Conservation (phyloP, 2,329 filamentous ascomycete genomes). For the Alternaria brassicicola region DNA sequence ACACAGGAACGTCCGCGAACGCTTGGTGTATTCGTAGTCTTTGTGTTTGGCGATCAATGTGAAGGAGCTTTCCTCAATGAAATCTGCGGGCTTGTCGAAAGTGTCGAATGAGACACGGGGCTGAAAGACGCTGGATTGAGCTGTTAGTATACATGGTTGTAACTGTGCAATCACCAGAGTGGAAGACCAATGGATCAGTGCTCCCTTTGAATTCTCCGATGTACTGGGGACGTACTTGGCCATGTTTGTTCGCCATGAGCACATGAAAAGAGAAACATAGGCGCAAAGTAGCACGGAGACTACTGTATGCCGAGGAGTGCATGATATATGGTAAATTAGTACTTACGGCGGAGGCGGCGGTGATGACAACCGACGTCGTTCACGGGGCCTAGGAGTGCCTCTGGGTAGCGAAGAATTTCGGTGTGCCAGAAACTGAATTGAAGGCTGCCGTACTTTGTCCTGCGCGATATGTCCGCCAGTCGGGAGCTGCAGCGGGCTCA, state of each 20-base stretch:
- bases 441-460: slow-evolving; percentile 43
- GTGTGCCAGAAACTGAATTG: slow-evolving; percentile 48
- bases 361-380: slow-evolving; percentile 47
- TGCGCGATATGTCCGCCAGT: slow-evolving; percentile 25
- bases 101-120: slow-evolving; percentile 77
- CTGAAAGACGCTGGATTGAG: slow-evolving; percentile 62
- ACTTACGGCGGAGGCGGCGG: slow-evolving; percentile 53
- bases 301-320: slow-evolving; percentile 5
- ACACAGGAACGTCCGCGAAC: slow-evolving; percentile 87
- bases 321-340: slow-evolving; percentile 6
- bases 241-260: slow-evolving; percentile 23
- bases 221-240: slow-evolving; percentile 34
- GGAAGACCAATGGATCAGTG: slow-evolving; percentile 26
- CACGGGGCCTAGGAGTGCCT: slow-evolving; percentile 42
- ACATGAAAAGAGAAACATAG: not conserved
- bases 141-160: slow-evolving; percentile 19
- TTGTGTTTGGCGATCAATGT: slow-evolving; percentile 86
- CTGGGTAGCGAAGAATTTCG: slow-evolving; percentile 38
- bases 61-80: slow-evolving; percentile 65
- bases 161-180: slow-evolving; percentile 23
- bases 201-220: slow-evolving; percentile 15
- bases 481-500: slow-evolving; percentile 37
- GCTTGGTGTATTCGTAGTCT: slow-evolving; percentile 79
- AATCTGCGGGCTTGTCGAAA: slow-evolving; percentile 70
- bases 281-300: slow-evolving; percentile 6